phyloP scores from a whole-genome alignment of 139 green algal species.

The Astrephomene gubernaculifera region DNA sequence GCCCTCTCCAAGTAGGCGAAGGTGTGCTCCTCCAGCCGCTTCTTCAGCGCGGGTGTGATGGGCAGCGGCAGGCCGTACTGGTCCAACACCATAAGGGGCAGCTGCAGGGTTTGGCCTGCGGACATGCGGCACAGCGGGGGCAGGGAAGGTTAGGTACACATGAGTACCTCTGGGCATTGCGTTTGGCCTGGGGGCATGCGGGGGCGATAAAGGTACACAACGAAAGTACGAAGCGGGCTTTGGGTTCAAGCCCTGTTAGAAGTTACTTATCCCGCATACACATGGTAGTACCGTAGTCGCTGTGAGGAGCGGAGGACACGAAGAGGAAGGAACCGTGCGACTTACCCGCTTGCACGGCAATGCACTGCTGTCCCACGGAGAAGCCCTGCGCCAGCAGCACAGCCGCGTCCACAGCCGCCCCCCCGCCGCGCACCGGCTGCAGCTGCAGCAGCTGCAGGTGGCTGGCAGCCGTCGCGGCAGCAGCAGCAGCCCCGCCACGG shows the following conservation, averaged over 20 bases:
- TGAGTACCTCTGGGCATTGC: too few relatives aligned
- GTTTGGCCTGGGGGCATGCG: neutral
- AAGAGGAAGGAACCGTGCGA: too few relatives aligned
- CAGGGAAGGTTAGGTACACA: too few relatives aligned
- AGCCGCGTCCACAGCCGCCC: neutral
- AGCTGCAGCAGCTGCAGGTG: slow-evolving; percentile 1
- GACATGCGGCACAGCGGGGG: neutral
- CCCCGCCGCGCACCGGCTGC: neutral
- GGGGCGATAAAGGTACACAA: too few relatives aligned
- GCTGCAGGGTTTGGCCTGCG: neutral
- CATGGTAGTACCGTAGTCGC: too few relatives aligned
- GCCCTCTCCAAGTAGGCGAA: neutral
- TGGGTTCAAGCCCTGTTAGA: too few relatives aligned
- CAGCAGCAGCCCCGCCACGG: too few relatives aligned
- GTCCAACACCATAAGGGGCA: slow-evolving; percentile 26
- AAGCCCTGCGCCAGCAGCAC: slow-evolving; percentile 7
- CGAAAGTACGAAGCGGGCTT: too few relatives aligned
- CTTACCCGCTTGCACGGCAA: neutral
- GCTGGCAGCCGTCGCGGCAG: neutral
- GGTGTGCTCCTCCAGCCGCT: neutral
- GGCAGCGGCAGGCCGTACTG: neutral
- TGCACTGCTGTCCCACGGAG: neutral
- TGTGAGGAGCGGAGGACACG: too few relatives aligned
- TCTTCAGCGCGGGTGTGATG: neutral
- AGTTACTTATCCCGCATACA: too few relatives aligned